Evolutionary conservation across 495 filamentous ascomycete genomes (phyloP), one percentile per base, ranked within the genome.

Genomic region (Penicillium longicatenatum): DNA sequence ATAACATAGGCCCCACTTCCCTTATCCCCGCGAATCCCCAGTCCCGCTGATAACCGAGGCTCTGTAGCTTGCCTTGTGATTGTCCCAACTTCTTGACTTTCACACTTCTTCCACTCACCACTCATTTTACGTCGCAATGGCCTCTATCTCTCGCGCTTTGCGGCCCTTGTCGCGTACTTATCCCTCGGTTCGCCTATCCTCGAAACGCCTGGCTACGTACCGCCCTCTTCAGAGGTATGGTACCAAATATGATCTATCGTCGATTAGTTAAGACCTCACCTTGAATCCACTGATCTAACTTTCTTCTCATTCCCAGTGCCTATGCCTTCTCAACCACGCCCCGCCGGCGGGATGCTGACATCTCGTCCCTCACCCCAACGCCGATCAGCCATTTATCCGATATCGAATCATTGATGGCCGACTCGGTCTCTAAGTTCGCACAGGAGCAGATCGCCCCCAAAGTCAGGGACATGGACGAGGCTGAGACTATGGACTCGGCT

Each of bases 381-480:
- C 95, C 94, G 22, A 97, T 99, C 75, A 88, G 89, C 55, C 92
- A 93, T 75, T 74, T 96, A 64, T 95, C 91, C 63, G 94, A 99
- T 73, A 90, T 88, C 52, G 94, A 99, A 74, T 70, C 85, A 9
- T 73, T 93, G 63, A 94, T 99, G 89, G 82, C 86, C 53, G 94
- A 99, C 51, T 82, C 87, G 1, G 93, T 99, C 5, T 86, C 86
- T 50, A 96, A 95, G 73, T 97, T 97, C 66, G 91, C 94, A 58
- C 83, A 84, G 62, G 91, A 96, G 52, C 83, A 89, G 41, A 89
- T 99, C 57, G 82, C 91, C 46, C 95, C 94, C 33, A 96, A 94
- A 73, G 92, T 92, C 10, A 90, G 94, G 21, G 92, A 95, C 24
- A 99, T 99, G 94, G 94, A 99, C 67, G 94, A 99, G 78, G 87